These are phyloP conservation scores for Alternaria dauci DNA, from an alignment of 2,329 filamentous ascomycete genomes.

Conservation along the genomic window DNA sequence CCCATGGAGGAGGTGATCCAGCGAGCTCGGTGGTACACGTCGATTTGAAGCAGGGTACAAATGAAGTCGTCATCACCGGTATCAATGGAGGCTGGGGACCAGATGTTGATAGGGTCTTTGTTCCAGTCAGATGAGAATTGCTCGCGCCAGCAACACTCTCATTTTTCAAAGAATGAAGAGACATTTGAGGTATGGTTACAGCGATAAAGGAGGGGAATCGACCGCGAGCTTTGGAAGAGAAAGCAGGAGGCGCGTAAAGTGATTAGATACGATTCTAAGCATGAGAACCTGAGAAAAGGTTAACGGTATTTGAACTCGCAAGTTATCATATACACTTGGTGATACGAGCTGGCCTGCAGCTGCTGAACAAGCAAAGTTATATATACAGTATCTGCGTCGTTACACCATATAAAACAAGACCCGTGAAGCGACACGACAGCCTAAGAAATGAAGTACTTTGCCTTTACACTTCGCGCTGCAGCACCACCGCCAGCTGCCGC, in stretches of 20 bases:
- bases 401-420: not conserved
- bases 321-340: not conserved
- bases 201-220: not conserved
- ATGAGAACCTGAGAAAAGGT: not conserved
- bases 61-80: conserved; percentile 59
- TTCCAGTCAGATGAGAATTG: conserved; percentile 50
- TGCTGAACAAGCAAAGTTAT: not conserved
- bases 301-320: not conserved
- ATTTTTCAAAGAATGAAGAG: too few species aligned
- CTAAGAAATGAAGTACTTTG: conserved; percentile 12
- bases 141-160: not conserved
- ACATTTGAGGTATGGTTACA: too few species aligned
- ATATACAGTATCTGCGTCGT: not conserved
- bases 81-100: conserved; percentile 58
- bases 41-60: conserved; percentile 59
- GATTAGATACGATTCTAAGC: not conserved
- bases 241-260: not conserved
- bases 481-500: conserved; percentile 7
- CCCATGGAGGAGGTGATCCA: conserved; percentile 57
- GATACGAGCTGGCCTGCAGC: conserved; percentile 9
- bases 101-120: conserved; percentile 64
- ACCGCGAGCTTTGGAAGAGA: not conserved
- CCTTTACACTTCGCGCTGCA: conserved; percentile 5
- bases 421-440: not conserved
- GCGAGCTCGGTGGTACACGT: conserved; percentile 59